phyloP scores from a whole-genome alignment of 345 rosid genomes.

The Heritiera littoralis region DNA sequence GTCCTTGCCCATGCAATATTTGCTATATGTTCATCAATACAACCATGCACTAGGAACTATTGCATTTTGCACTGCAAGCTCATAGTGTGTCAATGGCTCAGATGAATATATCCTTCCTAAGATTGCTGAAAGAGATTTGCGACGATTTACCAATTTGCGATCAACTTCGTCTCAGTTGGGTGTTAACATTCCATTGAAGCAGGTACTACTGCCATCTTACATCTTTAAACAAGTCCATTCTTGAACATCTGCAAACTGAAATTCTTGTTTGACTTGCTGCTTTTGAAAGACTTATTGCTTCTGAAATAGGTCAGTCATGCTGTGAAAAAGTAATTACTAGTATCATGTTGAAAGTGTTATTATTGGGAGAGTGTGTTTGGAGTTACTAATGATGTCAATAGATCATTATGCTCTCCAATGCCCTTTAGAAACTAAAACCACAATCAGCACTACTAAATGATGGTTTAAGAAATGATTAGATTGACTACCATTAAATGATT shows the following conservation, averaged over 20 bases:
- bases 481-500: background rate
- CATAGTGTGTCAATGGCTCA: slow-evolving; percentile 27
- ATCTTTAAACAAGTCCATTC: background rate
- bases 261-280: slow-evolving; percentile 2
- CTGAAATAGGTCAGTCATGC: slow-evolving; percentile 7
- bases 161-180: slow-evolving; percentile 48
- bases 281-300: background rate
- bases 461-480: background rate
- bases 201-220: slow-evolving; percentile 38
- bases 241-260: slow-evolving; percentile 19
- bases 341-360: background rate
- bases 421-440: background rate
- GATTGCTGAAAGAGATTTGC: slow-evolving; percentile 84
- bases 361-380: background rate
- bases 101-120: slow-evolving; percentile 92
- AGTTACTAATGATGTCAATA: background rate
- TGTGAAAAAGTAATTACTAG: background rate
- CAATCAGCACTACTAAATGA: too few species aligned
- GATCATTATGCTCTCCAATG: background rate
- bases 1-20: slow-evolving; percentile 7
- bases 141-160: slow-evolving; percentile 67
- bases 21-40: background rate
- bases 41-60: background rate
- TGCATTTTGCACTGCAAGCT: background rate
- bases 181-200: slow-evolving; percentile 44